A percentile compares a stretch with the other conserved stretches of the same genome.
Conservation (phyloP, 2,329 filamentous ascomycete species). For the Penicillium crustosum region DNA sequence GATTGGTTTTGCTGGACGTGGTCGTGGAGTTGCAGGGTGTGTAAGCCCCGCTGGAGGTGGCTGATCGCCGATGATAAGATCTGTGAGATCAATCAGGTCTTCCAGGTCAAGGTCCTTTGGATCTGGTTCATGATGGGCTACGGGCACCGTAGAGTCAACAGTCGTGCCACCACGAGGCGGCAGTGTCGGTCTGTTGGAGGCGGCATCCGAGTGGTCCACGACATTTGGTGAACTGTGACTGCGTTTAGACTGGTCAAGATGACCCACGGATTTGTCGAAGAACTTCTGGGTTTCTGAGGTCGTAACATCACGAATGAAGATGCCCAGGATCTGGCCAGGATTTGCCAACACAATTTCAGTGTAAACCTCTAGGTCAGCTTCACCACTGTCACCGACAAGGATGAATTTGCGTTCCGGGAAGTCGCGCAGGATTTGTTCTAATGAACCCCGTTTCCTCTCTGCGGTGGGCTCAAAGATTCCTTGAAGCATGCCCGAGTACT, state of each 20-base stretch:
- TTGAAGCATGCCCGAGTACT: conserved; percentile 95
- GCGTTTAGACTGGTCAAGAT: conserved; percentile 27
- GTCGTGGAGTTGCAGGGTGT: conserved; percentile 22
- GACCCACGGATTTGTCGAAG: conserved; percentile 66
- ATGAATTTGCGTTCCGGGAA: conserved; percentile 89
- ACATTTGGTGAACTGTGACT: conserved; percentile 30
- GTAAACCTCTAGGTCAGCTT: conserved; percentile 95
- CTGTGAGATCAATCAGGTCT: conserved; percentile 43
- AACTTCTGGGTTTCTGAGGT: conserved; percentile 72
- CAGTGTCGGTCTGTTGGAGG: conserved; percentile 37
- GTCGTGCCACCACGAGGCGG: conserved; percentile 35
- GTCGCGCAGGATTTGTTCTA: conserved; percentile 82
- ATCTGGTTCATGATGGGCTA: conserved; percentile 15
- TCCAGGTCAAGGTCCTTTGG: conserved; percentile 29
- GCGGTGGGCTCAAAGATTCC: conserved; percentile 97
- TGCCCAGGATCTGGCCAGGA: conserved; percentile 75
- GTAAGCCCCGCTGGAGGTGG: conserved; percentile 13
- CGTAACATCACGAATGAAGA: conserved; percentile 96
- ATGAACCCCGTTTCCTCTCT: conserved; percentile 84
- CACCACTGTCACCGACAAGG: conserved; percentile 90
- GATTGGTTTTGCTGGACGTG: conserved; percentile 44
- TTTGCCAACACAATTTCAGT: conserved; percentile 86
- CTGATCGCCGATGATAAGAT: conserved; percentile 28
- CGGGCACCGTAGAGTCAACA: conserved; percentile 25
- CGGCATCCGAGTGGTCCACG: conserved; percentile 28